Evolutionary conservation across 225 moss, liverwort and hornwort genomes (phyloP).

Genomic region (Polytrichum formosum): DNA sequence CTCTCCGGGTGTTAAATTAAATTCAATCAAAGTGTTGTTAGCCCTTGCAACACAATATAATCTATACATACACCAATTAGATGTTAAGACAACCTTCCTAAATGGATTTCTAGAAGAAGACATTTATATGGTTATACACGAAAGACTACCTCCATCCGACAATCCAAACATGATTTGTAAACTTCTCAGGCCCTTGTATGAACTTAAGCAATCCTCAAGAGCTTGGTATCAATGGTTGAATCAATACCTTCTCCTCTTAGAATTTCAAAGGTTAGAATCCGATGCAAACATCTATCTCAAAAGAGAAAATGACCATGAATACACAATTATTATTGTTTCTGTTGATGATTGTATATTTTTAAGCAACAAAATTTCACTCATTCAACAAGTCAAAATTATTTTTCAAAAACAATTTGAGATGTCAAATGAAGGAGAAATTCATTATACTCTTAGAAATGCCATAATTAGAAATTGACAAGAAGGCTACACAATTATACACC

Average conservation of each 20-base stretch:
- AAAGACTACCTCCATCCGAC: not conserved
- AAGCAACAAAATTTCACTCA: not conserved
- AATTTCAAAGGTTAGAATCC: not conserved
- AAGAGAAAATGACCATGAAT: not conserved
- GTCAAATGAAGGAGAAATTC: constrained; percentile 1
- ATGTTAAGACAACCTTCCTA: constrained; percentile 1
- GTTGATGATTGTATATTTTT: constrained; percentile 2
- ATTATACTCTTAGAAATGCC: not conserved
- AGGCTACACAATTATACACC: constrained; percentile 1
- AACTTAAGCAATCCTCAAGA: not conserved
- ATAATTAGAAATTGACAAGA: not conserved
- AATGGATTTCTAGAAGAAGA: not conserved
- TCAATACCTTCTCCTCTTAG: not conserved
- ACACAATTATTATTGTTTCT: not conserved
- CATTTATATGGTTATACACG: not conserved
- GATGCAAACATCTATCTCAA: not conserved
- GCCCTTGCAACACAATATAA: not conserved
- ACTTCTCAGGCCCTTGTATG: not conserved
- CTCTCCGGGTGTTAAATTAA: not conserved
- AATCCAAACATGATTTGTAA: constrained; percentile 3
- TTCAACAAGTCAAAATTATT: not conserved
- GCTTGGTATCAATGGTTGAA: constrained; percentile 2
- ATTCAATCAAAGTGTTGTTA: not conserved
- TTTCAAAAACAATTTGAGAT: not conserved
- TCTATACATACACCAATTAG: not conserved